Evolutionary conservation across 306 rosid species (phyloP), one percentile per base, ranked within the genome.

Genomic region (Spatholobus suberectus): DNA sequence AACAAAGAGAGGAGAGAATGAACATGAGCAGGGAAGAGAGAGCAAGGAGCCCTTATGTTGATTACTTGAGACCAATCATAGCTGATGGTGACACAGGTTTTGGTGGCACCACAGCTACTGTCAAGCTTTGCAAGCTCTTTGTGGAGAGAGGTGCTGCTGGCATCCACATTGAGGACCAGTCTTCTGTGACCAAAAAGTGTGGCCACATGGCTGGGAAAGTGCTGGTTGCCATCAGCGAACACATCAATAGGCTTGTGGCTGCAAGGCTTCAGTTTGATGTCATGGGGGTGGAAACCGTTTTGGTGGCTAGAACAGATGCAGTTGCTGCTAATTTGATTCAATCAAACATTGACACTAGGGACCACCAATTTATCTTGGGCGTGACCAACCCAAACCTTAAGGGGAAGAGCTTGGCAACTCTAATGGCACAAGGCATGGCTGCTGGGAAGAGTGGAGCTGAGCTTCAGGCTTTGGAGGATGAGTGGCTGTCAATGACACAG

Each of bases 161-260:
- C 0, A 92, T 96, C 43, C 99, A 96, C 89, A 94, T 96, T 47
- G 99, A 96, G 87, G 99, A 96, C 82, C 99, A 96, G 78, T 90
- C 95, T 44, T 92, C 99, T 1, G 89, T 91, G 57, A 91, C 97
- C 9, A 96, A 96, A 54, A 96, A 96, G 86, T 96, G 99, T 67
- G 98, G 99, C 27, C 99, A 96, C 89, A 92, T 96, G 99, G 99
- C 97, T 0, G 98, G 98, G 20, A 96, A 96, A 80, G 99, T 96
- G 27, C 88, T 96, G 0, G 99, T 94, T 49, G 85, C 97, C 2
- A 87, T 85, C 0, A 91, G 95, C 40, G 99, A 96, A 34, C 97
- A 96, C 58, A 92, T 96, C 78, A 96, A 96, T 9, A 81, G 98
- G 81, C 97, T 94, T 1, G 98, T 96, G 15, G 97, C 97, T 17